phyloP scores from a whole-genome alignment of 345 rosid species.

The Salix arbutifolia region DNA sequence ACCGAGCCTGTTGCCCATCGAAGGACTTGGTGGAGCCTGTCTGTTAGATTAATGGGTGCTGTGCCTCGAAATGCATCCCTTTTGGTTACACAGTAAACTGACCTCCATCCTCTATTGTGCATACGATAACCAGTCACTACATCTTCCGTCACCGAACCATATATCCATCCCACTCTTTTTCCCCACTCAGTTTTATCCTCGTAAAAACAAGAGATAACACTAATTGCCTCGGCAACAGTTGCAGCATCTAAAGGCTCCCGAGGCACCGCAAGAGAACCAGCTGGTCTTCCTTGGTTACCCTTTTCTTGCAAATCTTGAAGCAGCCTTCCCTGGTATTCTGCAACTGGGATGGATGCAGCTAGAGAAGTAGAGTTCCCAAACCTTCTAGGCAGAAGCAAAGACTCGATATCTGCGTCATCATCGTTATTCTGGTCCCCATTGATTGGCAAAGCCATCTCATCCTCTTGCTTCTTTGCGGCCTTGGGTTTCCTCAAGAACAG shows the following conservation, averaged over 20 bases:
- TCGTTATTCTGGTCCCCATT: constrained; percentile 31
- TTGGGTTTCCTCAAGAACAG: constrained; percentile 48
- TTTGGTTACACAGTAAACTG: constrained; percentile 68
- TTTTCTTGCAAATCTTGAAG: constrained; percentile 62
- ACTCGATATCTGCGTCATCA: constrained; percentile 61
- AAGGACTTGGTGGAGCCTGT: constrained; percentile 80
- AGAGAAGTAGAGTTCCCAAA: constrained; percentile 64
- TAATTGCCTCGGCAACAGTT: constrained; percentile 74
- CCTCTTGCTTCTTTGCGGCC: constrained; percentile 46
- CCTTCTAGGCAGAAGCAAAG: constrained; percentile 59
- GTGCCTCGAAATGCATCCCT: constrained; percentile 73
- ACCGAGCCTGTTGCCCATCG: constrained; percentile 87
- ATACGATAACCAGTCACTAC: constrained; percentile 75
- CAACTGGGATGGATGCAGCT: constrained; percentile 65
- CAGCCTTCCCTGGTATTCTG: constrained; percentile 73
- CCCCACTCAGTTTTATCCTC: constrained; percentile 88
- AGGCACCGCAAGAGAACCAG: constrained; percentile 73
- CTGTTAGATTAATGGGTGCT: constrained; percentile 70
- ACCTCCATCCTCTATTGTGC: constrained; percentile 91
- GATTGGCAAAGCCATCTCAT: constrained; percentile 44
- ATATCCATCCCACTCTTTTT: constrained; percentile 75
- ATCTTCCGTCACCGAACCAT: constrained; percentile 81
- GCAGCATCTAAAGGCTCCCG: constrained; percentile 82
- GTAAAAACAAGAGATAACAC: constrained; percentile 71
- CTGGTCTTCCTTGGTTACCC: constrained; percentile 60